A percentile compares a stretch with the other conserved stretches of the same genome.
These are phyloP conservation scores for Rossbeevera mucosa DNA, from an alignment of 768 basidiomycete species.

Conservation along the genomic window DNA sequence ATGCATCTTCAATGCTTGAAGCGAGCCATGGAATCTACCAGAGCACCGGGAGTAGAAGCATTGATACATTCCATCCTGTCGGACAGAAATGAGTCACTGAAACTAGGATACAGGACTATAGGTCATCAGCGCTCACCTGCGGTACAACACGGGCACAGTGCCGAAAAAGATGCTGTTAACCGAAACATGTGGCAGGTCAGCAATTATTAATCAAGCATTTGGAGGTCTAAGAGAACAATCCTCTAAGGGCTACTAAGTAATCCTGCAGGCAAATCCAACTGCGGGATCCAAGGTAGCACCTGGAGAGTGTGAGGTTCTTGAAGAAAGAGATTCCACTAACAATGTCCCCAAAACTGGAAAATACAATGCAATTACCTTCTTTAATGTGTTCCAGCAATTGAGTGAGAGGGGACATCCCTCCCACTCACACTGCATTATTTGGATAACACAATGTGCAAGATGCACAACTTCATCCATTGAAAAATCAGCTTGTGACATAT, in stretches of 20 bases:
- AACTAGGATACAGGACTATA: neutral
- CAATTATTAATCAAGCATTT: neutral
- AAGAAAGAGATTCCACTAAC: neutral
- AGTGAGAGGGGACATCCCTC: slow-evolving; percentile 22
- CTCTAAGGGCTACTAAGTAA: slow-evolving; percentile 18
- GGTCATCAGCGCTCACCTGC: slow-evolving; percentile 8
- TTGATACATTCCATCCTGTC: slow-evolving; percentile 25
- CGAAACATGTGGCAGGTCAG: slow-evolving; percentile 6
- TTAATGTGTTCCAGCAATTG: slow-evolving; percentile 27
- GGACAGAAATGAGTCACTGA: neutral
- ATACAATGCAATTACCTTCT: slow-evolving; percentile 25
- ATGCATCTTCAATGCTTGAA: slow-evolving; percentile 18
- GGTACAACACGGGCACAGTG: slow-evolving; percentile 21
- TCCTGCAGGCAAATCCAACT: slow-evolving; percentile 20
- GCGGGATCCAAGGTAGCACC: slow-evolving; percentile 9
- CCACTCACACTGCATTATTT: slow-evolving; percentile 29
- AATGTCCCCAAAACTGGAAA: slow-evolving; percentile 4
- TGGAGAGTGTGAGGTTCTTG: neutral
- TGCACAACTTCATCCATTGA: slow-evolving; percentile 19
- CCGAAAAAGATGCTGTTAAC: slow-evolving; percentile 22
- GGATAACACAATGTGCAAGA: slow-evolving; percentile 24
- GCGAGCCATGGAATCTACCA: slow-evolving; percentile 23
- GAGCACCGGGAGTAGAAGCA: slow-evolving; percentile 26
- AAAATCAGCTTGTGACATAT: slow-evolving; percentile 16
- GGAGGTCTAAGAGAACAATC: neutral